These are phyloP conservation scores for Candida qinlingensis DNA, from an alignment of 805 yeast genomes.

Conservation along the genomic window DNA sequence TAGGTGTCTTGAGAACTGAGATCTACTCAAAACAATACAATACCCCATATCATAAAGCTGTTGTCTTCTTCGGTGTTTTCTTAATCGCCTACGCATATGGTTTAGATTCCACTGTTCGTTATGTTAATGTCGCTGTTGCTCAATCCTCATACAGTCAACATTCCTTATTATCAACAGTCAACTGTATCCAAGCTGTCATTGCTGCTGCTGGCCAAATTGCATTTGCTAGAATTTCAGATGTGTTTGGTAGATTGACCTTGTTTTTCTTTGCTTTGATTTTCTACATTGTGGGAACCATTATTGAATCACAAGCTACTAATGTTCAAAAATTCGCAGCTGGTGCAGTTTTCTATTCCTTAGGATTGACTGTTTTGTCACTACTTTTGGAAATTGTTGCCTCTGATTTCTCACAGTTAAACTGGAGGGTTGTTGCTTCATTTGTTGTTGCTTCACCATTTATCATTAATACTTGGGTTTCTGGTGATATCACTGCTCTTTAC, in stretches of 20 bases:
- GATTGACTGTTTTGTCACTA: slow-evolving; percentile 56
- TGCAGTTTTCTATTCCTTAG: slow-evolving; percentile 38
- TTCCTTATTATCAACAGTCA: slow-evolving; percentile 46
- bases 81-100: slow-evolving; percentile 55
- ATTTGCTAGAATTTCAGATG: slow-evolving; percentile 51
- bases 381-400: slow-evolving; percentile 50
- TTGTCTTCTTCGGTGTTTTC: slow-evolving; percentile 45
- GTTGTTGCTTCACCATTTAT: slow-evolving; percentile 63
- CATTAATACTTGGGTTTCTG: slow-evolving; percentile 69
- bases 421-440: slow-evolving; percentile 57
- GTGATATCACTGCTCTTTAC: slow-evolving; percentile 39
- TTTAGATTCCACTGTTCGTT: slow-evolving; percentile 46
- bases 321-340: slow-evolving; percentile 53
- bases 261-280: slow-evolving; percentile 41
- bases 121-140: slow-evolving; percentile 32
- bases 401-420: slow-evolving; percentile 58
- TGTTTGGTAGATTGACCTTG: slow-evolving; percentile 50
- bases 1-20: slow-evolving; percentile 54
- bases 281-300: slow-evolving; percentile 51
- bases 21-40: slow-evolving; percentile 46
- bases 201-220: slow-evolving; percentile 55
- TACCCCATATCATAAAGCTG: slow-evolving; percentile 28
- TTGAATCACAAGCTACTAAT: slow-evolving; percentile 50
- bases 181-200: slow-evolving; percentile 45
- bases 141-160: slow-evolving; percentile 44